phyloP scores from a whole-genome alignment of 345 rosid species.

The Gossypium rotundifolium region DNA sequence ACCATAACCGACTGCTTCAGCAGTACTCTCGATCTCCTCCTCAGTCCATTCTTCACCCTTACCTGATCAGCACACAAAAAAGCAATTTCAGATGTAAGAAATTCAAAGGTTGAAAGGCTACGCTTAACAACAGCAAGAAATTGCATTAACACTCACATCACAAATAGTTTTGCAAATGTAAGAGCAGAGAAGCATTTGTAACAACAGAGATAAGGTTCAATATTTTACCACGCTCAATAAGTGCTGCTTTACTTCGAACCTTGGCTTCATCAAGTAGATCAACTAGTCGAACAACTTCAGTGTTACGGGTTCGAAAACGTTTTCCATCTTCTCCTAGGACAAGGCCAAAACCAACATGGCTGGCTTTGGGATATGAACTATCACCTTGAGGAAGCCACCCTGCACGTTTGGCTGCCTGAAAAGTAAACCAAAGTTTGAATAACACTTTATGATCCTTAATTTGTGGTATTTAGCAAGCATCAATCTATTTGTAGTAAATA shows the following conservation, averaged over 20 bases:
- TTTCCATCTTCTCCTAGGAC: conserved; percentile 94
- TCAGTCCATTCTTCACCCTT: conserved; percentile 84
- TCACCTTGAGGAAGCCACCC: conserved; percentile 77
- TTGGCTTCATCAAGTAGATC: conserved; percentile 98
- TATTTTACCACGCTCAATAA: conserved; percentile 74
- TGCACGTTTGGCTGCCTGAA: conserved; percentile 81
- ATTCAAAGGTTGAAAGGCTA: conserved; percentile 1
- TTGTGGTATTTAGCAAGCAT: neutral
- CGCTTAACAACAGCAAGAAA: neutral
- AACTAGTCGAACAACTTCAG: conserved; percentile 88
- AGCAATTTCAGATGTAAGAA: neutral
- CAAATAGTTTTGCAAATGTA: neutral
- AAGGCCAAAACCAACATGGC: conserved; percentile 93
- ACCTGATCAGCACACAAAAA: conserved; percentile 32
- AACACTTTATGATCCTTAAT: neutral
- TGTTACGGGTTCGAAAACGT: conserved; percentile 74
- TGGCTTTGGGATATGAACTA: conserved; percentile 51
- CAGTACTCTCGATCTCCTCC: conserved; percentile 83
- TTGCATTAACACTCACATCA: neutral
- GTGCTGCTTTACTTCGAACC: conserved; percentile 63
- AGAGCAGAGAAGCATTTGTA: conserved; percentile 10
- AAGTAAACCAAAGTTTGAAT: conserved; percentile 8
- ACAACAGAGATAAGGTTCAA: conserved; percentile 3
- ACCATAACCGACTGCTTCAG: conserved; percentile 94
- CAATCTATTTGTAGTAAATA: neutral